Evolutionary conservation across 306 rosid species (phyloP).

Genomic region (Trichosanthes truncata): DNA sequence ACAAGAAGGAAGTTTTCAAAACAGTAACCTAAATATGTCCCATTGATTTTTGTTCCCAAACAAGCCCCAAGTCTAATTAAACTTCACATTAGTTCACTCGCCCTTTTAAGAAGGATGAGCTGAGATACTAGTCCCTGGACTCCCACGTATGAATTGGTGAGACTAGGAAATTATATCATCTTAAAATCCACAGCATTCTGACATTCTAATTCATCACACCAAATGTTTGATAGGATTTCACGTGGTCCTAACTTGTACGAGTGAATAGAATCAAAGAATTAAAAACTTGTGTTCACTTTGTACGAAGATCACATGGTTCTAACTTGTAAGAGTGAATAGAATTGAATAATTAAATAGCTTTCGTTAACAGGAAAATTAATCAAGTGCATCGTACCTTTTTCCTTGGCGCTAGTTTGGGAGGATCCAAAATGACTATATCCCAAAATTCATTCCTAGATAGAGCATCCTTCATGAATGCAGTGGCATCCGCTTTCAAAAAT

Average conservation of each 20-base stretch:
- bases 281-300: not conserved
- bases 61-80: not conserved
- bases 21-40: not conserved
- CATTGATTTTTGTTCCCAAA: not conserved
- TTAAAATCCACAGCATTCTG: not conserved
- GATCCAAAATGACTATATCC: slow-evolving; percentile 82
- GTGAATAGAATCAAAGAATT: not conserved
- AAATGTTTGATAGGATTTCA: not conserved
- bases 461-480: slow-evolving; percentile 73
- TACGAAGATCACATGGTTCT: not conserved
- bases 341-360: not conserved
- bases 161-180: not conserved
- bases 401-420: slow-evolving; percentile 88
- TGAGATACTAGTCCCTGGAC: not conserved
- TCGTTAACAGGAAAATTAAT: not conserved
- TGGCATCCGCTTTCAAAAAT: slow-evolving; percentile 65
- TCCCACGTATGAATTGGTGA: not conserved
- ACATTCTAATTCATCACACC: not conserved
- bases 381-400: slow-evolving; percentile 40
- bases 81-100: not conserved
- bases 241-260: not conserved
- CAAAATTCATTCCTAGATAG: slow-evolving; percentile 60
- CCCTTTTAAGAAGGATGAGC: not conserved
- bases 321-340: not conserved
- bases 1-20: not conserved